Conservation (phyloP, 768 basidiomycete genomes). For the Mycena latifolia region DNA sequence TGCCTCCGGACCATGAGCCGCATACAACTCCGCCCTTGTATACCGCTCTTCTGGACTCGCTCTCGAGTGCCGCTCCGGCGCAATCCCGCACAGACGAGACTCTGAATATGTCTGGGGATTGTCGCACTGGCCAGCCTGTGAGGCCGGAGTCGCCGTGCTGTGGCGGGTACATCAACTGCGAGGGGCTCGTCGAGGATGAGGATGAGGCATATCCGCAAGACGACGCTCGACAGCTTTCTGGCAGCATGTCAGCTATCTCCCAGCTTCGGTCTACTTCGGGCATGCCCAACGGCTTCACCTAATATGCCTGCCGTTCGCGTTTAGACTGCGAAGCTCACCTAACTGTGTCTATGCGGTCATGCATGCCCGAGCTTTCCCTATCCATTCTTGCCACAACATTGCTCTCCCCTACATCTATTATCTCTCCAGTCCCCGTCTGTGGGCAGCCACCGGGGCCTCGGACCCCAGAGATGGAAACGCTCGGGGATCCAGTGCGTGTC, state of each 20-base stretch:
- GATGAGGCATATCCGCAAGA: not conserved
- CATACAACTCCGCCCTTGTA: not conserved
- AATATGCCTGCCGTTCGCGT: no score
- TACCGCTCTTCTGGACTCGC: not conserved
- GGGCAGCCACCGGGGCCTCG: no score
- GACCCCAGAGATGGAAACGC: no score
- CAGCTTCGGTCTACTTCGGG: slow-evolving; percentile 7
- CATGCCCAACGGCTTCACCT: no score
- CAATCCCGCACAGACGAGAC: not conserved
- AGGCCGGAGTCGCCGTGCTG: slow-evolving; percentile 20
- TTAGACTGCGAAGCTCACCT: no score
- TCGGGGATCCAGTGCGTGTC: no score
- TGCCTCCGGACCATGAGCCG: not conserved
- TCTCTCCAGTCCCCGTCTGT: no score
- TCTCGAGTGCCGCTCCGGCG: not conserved
- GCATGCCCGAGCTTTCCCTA: no score
- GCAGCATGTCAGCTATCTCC: not conserved
- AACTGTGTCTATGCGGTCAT: no score
- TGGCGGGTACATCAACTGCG: slow-evolving; percentile 17
- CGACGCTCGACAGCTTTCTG: not conserved
- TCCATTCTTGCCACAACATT: no score
- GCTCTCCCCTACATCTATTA: no score
- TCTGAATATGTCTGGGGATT: not conserved
- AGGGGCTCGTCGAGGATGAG: slow-evolving; percentile 16
- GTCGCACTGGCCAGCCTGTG: not conserved